phyloP scores from a whole-genome alignment of 148 eudicot species.

The Pharnaceum exiguum region DNA sequence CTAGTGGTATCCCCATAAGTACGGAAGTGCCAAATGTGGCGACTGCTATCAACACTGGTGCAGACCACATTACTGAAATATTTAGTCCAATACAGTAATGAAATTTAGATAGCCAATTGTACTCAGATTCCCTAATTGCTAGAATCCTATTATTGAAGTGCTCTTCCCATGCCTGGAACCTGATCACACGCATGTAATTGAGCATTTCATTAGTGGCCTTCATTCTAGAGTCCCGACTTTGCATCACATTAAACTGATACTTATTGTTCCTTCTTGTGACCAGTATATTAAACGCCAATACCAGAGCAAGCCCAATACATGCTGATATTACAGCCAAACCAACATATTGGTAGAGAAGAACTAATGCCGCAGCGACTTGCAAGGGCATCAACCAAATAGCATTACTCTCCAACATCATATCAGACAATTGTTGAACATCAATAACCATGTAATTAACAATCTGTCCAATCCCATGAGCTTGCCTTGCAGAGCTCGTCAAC shows the following conservation, averaged over 20 bases:
- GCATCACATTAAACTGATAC: conserved; percentile 62
- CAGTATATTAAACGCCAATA: conserved; percentile 46
- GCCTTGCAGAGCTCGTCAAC: conserved; percentile 75
- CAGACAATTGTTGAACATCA: conserved; percentile 93
- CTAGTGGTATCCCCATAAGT: conserved; percentile 53
- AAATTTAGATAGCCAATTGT: conserved; percentile 69
- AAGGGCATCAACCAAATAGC: conserved; percentile 88
- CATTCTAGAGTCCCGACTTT: conserved; percentile 74
- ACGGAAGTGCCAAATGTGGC: conserved; percentile 74
- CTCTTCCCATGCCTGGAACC: conserved; percentile 97
- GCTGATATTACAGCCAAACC: conserved; percentile 55
- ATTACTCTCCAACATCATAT: conserved; percentile 92
- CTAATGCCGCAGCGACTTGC: conserved; percentile 55
- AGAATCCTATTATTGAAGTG: conserved; percentile 66
- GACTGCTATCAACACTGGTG: conserved; percentile 53
- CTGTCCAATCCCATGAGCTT: conserved; percentile 85
- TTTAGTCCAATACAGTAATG: conserved; percentile 55
- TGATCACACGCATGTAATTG: conserved; percentile 85
- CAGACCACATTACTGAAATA: conserved; percentile 73
- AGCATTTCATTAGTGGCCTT: conserved; percentile 96
- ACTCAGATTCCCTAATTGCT: conserved; percentile 61
- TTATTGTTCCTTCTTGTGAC: conserved; percentile 53
- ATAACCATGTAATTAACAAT: conserved; percentile 96
- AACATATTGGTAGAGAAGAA: conserved; percentile 47
- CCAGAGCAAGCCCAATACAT: conserved; percentile 39